Evolutionary conservation across 139 green algal species (phyloP).

Genomic region (Closterium sp.): DNA sequence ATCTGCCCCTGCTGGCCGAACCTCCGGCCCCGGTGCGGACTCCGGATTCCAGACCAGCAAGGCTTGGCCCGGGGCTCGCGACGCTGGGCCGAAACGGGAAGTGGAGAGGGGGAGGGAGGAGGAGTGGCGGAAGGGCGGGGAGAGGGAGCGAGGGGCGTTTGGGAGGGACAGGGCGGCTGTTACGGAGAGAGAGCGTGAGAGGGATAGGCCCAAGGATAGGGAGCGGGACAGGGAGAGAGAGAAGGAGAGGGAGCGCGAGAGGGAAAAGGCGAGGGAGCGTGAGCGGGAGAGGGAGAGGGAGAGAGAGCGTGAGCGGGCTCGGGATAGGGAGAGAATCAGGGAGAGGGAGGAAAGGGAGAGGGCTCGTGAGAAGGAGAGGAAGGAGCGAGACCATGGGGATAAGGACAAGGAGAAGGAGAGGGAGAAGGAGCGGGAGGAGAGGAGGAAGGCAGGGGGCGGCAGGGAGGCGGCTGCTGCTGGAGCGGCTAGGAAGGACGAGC

Average conservation of each 20-base stretch:
- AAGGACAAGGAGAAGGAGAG: not conserved
- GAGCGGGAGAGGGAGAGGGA: not conserved
- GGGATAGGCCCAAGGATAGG: not conserved
- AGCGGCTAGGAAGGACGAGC: not conserved
- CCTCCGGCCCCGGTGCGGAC: not conserved
- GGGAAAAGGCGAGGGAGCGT: not conserved
- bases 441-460: slow-evolving; percentile 4
- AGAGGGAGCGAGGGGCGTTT: not conserved
- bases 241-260: not conserved
- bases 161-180: slow-evolving; percentile 1
- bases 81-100: not conserved
- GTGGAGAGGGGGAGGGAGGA: not conserved
- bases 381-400: not conserved
- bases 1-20: not conserved
- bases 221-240: slow-evolving; percentile 19
- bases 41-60: not conserved
- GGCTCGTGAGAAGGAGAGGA: not conserved
- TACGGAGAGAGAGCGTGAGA: slow-evolving; percentile 12
- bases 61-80: not conserved
- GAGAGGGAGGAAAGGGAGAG: not conserved
- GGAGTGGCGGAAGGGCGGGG: not conserved
- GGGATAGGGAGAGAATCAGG: slow-evolving; percentile 1
- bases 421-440: not conserved
- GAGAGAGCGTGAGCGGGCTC: not conserved
- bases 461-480: not conserved